These are phyloP conservation scores for Mortierella sp. DNA, from an alignment of 371 early-diverging fungal species.

Conservation along the genomic window DNA sequence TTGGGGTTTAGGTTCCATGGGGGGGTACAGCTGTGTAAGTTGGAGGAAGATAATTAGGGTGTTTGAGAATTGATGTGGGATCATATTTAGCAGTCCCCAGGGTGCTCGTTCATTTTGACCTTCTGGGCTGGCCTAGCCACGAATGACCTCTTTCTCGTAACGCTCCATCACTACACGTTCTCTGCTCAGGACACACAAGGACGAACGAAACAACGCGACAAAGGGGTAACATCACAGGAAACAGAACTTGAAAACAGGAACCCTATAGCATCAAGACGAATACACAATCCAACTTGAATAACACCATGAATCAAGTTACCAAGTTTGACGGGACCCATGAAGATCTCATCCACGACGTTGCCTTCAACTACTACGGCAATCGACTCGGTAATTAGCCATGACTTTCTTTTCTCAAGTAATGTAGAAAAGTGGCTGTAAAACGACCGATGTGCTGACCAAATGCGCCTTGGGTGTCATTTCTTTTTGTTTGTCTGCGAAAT, in stretches of 20 bases:
- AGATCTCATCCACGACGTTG: slow-evolving; percentile 94
- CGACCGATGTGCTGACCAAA: too few species aligned
- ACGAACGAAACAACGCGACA: neutral
- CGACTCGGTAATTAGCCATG: slow-evolving; percentile 74
- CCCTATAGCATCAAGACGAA: too few species aligned
- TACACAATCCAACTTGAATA: neutral
- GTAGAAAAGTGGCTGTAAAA: too few species aligned
- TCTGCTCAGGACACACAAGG: neutral
- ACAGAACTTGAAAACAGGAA: neutral
- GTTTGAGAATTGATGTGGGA: neutral
- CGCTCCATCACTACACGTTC: neutral
- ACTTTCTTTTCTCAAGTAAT: too few species aligned
- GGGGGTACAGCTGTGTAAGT: neutral
- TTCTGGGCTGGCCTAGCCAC: neutral
- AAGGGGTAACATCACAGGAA: neutral
- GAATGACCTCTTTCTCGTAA: neutral
- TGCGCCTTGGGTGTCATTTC: too few species aligned
- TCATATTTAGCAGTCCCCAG: neutral
- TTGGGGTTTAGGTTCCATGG: neutral
- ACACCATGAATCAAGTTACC: slow-evolving; percentile 65
- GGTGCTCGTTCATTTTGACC: neutral
- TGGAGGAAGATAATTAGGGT: neutral
- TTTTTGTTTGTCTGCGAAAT: too few species aligned
- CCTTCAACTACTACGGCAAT: slow-evolving; percentile 95
- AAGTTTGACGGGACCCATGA: slow-evolving; percentile 88